A percentile compares a stretch with the other conserved stretches of the same genome.
phyloP scores from a whole-genome alignment of 2,329 filamentous ascomycete species.

The Chrysosporium queenslandicum region DNA sequence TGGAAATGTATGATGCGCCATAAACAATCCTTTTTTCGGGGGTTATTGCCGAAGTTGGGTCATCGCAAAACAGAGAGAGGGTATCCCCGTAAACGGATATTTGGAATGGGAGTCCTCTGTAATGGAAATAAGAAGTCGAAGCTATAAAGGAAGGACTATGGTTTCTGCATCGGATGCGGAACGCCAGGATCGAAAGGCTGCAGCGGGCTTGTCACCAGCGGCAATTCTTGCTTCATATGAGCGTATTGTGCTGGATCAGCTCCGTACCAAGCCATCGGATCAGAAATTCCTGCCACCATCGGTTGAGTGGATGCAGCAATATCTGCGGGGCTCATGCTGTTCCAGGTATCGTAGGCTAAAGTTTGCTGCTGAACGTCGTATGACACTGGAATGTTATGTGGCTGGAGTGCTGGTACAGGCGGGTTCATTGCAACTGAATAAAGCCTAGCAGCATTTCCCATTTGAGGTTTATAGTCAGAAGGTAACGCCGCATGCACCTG shows the following conservation, averaged over 20 bases:
- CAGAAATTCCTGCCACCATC: conserved; percentile 6
- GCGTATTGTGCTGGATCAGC: conserved; percentile 7
- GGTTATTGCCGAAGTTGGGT: background rate
- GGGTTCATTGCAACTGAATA: conserved; percentile 4
- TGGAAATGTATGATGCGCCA: conserved; percentile 9
- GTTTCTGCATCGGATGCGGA: conserved; percentile 4
- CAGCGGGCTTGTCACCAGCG: conserved; percentile 1
- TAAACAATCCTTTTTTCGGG: background rate
- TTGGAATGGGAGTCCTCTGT: background rate
- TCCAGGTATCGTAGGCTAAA: conserved; percentile 8
- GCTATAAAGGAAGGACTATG: background rate
- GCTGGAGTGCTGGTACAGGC: conserved; percentile 1
- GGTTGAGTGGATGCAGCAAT: background rate
- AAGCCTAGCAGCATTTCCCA: background rate
- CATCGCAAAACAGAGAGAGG: background rate
- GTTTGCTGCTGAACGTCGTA: conserved; percentile 3
- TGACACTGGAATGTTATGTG: background rate
- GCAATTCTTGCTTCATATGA: conserved; percentile 10
- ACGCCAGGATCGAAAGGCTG: conserved; percentile 7
- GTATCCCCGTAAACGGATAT: background rate
- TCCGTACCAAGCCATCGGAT: conserved; percentile 14
- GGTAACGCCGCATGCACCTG: conserved; percentile 4
- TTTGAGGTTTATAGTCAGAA: background rate
- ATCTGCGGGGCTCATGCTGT: background rate
- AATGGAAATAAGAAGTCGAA: background rate